These are phyloP conservation scores for Tulasnella sp. DNA, from an alignment of 768 basidiomycete genomes.

Conservation along the genomic window DNA sequence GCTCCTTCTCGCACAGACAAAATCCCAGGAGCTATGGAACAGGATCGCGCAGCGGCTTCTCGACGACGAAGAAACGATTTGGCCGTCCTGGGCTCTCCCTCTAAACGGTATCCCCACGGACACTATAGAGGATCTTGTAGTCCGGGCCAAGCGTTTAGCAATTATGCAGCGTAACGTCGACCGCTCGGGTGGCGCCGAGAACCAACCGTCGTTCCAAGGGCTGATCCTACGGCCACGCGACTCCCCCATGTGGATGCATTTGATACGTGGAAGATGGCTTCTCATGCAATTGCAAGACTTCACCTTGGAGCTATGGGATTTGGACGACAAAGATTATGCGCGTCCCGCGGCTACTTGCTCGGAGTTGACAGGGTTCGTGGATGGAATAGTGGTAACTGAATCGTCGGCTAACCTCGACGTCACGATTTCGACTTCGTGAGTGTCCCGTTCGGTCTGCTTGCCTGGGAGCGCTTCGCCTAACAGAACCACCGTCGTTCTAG, in stretches of 20 bases:
- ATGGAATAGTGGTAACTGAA: not conserved
- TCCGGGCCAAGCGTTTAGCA: not conserved
- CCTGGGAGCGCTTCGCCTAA: not conserved
- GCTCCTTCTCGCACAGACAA: not conserved
- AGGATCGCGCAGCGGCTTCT: not conserved
- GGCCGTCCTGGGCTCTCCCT: not conserved
- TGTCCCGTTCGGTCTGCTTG: not conserved
- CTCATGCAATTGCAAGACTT: not conserved
- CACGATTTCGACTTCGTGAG: not conserved
- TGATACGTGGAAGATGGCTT: not conserved
- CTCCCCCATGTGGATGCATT: not conserved
- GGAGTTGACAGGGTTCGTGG: not conserved
- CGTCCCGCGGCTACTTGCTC: not conserved
- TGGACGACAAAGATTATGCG: not conserved
- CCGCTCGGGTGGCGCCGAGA: not conserved
- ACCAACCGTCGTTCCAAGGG: not conserved
- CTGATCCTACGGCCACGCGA: not conserved
- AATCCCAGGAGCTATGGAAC: not conserved
- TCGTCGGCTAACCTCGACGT: not conserved
- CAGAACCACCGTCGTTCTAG: not conserved
- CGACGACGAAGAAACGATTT: not conserved
- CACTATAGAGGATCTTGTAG: not conserved
- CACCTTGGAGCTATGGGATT: slow-evolving; percentile 1
- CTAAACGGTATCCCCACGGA: not conserved
- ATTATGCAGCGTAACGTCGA: not conserved